A percentile compares a stretch with the other conserved stretches of the same genome.
Evolutionary conservation across 2,329 filamentous ascomycete genomes (phyloP).

Genomic region (Ophiosphaerella korrae): DNA sequence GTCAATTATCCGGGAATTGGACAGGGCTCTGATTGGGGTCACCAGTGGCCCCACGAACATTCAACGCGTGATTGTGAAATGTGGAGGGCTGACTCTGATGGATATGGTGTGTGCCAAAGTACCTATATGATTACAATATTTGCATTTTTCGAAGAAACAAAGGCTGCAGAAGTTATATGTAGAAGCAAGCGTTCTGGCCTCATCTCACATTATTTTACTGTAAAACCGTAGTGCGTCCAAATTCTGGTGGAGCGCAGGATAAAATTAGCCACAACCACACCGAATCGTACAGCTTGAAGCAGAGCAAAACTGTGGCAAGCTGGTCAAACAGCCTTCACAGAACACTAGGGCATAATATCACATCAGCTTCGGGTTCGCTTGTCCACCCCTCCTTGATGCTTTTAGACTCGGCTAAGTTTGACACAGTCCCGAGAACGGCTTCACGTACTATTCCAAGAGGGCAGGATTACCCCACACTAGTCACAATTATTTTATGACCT

Average conservation of each 20-base stretch:
- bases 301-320: too few species aligned
- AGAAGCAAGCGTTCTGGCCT: too few species aligned
- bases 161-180: too few species aligned
- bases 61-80: slow-evolving; percentile 9
- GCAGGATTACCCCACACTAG: background rate
- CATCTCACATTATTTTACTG: too few species aligned
- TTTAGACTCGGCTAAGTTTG: slow-evolving; percentile 3
- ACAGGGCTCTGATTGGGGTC: slow-evolving; percentile 7
- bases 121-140: too few species aligned
- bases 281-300: too few species aligned
- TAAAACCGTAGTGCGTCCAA: too few species aligned
- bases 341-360: background rate
- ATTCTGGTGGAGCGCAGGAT: too few species aligned
- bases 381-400: background rate
- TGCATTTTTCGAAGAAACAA: too few species aligned
- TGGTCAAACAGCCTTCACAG: background rate
- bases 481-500: background rate
- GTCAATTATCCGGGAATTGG: slow-evolving; percentile 27
- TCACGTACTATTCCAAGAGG: background rate
- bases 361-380: background rate
- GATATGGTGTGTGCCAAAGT: too few species aligned
- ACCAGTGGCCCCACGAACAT: slow-evolving; percentile 15
- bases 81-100: background rate
- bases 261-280: too few species aligned
- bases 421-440: background rate